A percentile compares a stretch with the other conserved stretches of the same genome.
Conservation (phyloP, 305 asterid genomes). For the Fraxinus dipetala region DNA sequence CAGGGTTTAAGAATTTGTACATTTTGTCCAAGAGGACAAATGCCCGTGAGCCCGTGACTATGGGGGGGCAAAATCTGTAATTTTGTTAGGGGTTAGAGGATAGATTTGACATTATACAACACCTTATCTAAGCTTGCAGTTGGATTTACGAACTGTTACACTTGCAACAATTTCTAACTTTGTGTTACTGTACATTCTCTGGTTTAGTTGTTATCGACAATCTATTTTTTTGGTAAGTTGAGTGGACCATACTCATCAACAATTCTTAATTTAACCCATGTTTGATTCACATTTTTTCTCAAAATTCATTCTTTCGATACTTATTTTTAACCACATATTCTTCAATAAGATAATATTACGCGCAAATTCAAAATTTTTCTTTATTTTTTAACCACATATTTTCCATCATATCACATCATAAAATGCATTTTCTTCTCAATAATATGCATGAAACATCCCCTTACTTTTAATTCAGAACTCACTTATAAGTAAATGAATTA, state of each 20-base stretch:
- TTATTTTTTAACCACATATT: too few relatives aligned
- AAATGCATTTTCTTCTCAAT: too few relatives aligned
- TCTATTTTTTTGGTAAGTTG: background rate
- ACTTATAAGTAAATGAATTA: too few relatives aligned
- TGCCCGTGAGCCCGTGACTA: conserved; percentile 40
- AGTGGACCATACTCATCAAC: background rate
- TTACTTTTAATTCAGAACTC: background rate
- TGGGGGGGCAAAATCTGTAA: conserved; percentile 33
- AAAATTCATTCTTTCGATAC: too few relatives aligned
- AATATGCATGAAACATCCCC: too few relatives aligned
- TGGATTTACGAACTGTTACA: conserved; percentile 10
- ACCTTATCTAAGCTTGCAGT: conserved; percentile 23
- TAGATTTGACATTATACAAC: conserved; percentile 4
- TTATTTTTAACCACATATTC: too few relatives aligned
- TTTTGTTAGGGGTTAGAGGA: conserved; percentile 2
- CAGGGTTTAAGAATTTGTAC: conserved; percentile 17
- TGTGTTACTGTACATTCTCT: background rate
- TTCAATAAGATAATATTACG: too few relatives aligned
- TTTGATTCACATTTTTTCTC: too few relatives aligned
- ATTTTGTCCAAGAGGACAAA: conserved; percentile 37
- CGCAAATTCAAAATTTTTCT: too few relatives aligned
- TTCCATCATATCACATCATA: too few relatives aligned
- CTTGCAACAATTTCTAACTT: conserved; percentile 9
- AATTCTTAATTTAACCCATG: too few relatives aligned
- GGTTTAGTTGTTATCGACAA: background rate